Percentiles rank a stretch among this genome's conserved stretches.
phyloP scores from a whole-genome alignment of 2,329 filamentous ascomycete species.

The Mariannaea elegans region DNA sequence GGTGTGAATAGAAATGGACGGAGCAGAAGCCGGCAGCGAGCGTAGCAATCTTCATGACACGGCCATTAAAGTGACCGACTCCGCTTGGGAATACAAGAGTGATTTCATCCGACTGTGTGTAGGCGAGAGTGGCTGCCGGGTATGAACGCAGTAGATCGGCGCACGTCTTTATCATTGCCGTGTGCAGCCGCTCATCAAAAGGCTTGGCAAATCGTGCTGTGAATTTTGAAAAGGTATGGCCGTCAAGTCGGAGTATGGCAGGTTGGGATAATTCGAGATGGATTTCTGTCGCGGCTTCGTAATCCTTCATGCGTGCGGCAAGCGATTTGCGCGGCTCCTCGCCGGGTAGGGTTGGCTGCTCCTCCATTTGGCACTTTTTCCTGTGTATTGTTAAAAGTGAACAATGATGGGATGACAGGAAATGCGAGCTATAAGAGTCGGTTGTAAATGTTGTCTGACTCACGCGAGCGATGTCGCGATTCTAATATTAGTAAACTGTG shows the following conservation, averaged over 20 bases:
- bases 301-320: slow-evolving; percentile 25
- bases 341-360: neutral
- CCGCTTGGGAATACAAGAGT: slow-evolving; percentile 29
- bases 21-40: slow-evolving; percentile 27
- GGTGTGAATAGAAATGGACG: slow-evolving; percentile 27
- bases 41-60: slow-evolving; percentile 25
- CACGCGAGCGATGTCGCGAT: too few relatives aligned
- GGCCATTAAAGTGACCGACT: slow-evolving; percentile 24
- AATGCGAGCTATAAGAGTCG: too few relatives aligned
- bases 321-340: slow-evolving; percentile 6
- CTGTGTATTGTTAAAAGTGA: too few relatives aligned
- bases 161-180: slow-evolving; percentile 27
- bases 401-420: too few relatives aligned
- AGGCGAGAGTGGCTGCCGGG: slow-evolving; percentile 22
- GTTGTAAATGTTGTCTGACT: too few relatives aligned
- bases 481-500: too few relatives aligned
- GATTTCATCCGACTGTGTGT: slow-evolving; percentile 31
- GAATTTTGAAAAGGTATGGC: slow-evolving; percentile 30
- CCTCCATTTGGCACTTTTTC: slow-evolving; percentile 4
- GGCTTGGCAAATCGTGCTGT: slow-evolving; percentile 24
- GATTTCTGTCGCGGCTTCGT: slow-evolving; percentile 21
- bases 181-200: slow-evolving; percentile 26
- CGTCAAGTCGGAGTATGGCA: slow-evolving; percentile 28
- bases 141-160: slow-evolving; percentile 21
- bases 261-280: slow-evolving; percentile 18